Evolutionary conservation across 306 rosid genomes (phyloP).

Genomic region (Prunus mume): DNA sequence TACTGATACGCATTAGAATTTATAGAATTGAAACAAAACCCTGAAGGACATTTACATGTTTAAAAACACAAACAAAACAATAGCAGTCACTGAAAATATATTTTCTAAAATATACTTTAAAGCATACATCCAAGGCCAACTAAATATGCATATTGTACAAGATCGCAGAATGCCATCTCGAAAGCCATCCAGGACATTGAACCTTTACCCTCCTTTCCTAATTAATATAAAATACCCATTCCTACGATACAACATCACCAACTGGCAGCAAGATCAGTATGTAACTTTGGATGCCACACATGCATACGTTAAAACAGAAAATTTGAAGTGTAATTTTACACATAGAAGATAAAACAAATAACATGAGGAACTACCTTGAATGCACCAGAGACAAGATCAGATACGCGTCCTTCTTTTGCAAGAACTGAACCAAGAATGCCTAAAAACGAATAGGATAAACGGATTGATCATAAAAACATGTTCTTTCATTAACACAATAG

Average conservation of each 20-base stretch:
- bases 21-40: not conserved
- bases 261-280: not conserved
- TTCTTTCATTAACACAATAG: not conserved
- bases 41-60: not conserved
- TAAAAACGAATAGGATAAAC: constrained; percentile 28
- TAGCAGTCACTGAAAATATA: not conserved
- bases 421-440: constrained; percentile 83
- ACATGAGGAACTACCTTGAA: constrained; percentile 53
- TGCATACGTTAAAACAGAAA: not conserved
- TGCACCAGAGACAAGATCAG: constrained; percentile 72
- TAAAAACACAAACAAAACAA: not conserved
- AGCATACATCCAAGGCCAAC: not conserved
- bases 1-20: not conserved
- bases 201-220: not conserved
- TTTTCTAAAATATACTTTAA: not conserved
- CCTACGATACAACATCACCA: not conserved
- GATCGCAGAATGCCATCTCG: not conserved
- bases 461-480: constrained; percentile 9
- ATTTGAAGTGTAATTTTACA: not conserved
- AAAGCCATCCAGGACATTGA: not conserved
- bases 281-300: not conserved
- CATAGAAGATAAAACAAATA: not conserved
- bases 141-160: not conserved
- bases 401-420: constrained; percentile 77
- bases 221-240: not conserved